phyloP scores from a whole-genome alignment of 1,139 yeast species.

The Casaregolazyma suthepensis region DNA sequence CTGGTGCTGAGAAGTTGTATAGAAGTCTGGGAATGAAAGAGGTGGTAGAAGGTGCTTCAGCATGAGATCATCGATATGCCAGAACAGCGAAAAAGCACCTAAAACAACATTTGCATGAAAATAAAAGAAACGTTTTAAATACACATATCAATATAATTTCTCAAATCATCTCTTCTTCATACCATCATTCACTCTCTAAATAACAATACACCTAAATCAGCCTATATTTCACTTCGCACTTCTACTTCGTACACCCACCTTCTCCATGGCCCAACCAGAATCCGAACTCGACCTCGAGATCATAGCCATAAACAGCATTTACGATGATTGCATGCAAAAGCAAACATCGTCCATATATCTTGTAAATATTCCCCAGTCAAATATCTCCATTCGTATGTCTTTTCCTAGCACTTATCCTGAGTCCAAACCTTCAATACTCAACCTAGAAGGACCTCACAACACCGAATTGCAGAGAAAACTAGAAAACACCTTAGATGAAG shows the following conservation, averaged over 20 bases:
- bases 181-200: not conserved
- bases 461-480: slow-evolving; percentile 38
- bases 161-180: not conserved
- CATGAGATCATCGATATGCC: not conserved
- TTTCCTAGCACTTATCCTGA: slow-evolving; percentile 71
- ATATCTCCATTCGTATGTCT: slow-evolving; percentile 52
- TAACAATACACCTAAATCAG: not conserved
- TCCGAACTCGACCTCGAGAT: slow-evolving; percentile 66
- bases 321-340: slow-evolving; percentile 51
- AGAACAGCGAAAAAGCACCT: not conserved
- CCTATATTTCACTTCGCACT: too few relatives aligned
- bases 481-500: slow-evolving; percentile 43
- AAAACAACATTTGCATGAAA: not conserved
- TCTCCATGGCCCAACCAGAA: not conserved
- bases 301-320: slow-evolving; percentile 83
- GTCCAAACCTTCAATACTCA: slow-evolving; percentile 41
- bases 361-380: slow-evolving; percentile 59
- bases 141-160: not conserved
- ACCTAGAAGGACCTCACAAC: slow-evolving; percentile 38
- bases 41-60: not conserved
- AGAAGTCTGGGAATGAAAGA: not conserved
- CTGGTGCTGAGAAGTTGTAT: not conserved
- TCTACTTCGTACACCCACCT: too few relatives aligned
- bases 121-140: not conserved
- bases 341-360: slow-evolving; percentile 42